Evolutionary conservation across 1,139 yeast genomes (phyloP).

Genomic region (Trichomonascaceae sp.): DNA sequence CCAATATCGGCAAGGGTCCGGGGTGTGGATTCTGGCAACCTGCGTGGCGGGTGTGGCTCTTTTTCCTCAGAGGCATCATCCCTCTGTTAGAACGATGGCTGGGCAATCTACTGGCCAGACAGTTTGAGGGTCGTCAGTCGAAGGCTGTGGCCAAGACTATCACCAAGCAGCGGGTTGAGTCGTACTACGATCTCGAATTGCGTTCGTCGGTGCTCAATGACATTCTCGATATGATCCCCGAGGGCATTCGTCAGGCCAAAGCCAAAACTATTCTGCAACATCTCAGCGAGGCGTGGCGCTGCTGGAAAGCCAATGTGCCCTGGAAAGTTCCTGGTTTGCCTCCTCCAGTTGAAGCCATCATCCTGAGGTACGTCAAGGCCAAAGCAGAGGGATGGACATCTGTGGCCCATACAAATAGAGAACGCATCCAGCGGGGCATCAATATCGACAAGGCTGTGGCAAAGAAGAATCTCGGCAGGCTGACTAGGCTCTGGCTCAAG

Average conservation of each 20-base stretch:
- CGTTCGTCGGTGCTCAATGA: slow-evolving; percentile 94
- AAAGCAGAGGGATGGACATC: slow-evolving; percentile 97
- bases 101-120: slow-evolving; percentile 81
- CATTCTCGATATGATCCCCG: slow-evolving; percentile 93
- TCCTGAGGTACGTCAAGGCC: slow-evolving; percentile 80
- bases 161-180: slow-evolving; percentile 90
- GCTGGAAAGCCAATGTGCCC: slow-evolving; percentile 98
- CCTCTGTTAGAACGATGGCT: slow-evolving; percentile 92
- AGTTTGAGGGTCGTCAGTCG: slow-evolving; percentile 88
- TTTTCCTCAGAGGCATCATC: slow-evolving; percentile 82
- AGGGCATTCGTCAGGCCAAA: slow-evolving; percentile 78
- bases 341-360: slow-evolving; percentile 72
- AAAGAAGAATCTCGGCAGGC: slow-evolving; percentile 79
- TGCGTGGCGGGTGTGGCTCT: slow-evolving; percentile 95
- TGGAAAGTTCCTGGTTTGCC: slow-evolving; percentile 99
- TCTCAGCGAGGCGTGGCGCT: slow-evolving; percentile 96
- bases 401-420: slow-evolving; percentile 86
- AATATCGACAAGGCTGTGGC: slow-evolving; percentile 92
- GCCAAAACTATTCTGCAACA: slow-evolving; percentile 85
- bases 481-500: slow-evolving; percentile 86
- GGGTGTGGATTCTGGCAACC: slow-evolving; percentile 99
- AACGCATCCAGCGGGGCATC: slow-evolving; percentile 73
- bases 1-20: slow-evolving; percentile 86
- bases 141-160: slow-evolving; percentile 89
- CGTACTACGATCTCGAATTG: slow-evolving; percentile 85